Base-by-base conservation (phyloP, 2,329 filamentous ascomycete genomes). In the Curvularia verruculosa region DNA sequence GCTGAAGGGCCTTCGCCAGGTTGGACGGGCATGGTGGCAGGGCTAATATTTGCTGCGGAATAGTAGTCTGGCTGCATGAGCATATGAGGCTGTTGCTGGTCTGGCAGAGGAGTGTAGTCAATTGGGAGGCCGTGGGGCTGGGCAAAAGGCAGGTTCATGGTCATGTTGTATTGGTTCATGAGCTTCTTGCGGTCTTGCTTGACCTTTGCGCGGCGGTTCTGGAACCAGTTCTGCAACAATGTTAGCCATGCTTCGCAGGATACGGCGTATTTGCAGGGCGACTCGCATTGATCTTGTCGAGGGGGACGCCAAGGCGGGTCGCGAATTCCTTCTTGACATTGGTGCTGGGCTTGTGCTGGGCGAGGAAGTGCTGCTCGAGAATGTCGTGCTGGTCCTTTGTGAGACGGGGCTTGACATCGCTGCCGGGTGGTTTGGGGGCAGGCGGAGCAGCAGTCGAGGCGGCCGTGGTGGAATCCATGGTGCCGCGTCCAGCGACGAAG, bases 241-340 rank as follows among this genome's bases (percentile, higher is more conserved):
- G 64, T 80, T 72, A 80, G 77, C 67, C 24, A 34, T 19, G 36
- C 26, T 31, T 10, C 15, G 46, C 26, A 43, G 21, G n/a, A 21
- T 28, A 23, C 36, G 18, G 37, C 37, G 26, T 36, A 4, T 31
- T n/a, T 10, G 39, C 31, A 15, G 19, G 18, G n/a, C 43, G 19
- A 78, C 80, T 71, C 68, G 82, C 81, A 61, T 83, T 83, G 70
- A 83, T 80, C 74, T 83, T 83, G 70, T 83, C 81, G 54, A 83
- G 70, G 34, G 81, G 80, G 26, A 83, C 80, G 46, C 76, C 76
- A 26, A 83, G 72, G 19, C 69, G 67, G 57, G 81, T 77, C 40
- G 81, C 81, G 58, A 82, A 82, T 41, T 76, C 75, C 71, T 82
- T 82, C 71, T 83, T 83, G 39, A 77, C 78, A 67, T 71, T 77